Base-by-base conservation (phyloP, 2,329 filamentous ascomycete species). In the Clonostachys byssicola region DNA sequence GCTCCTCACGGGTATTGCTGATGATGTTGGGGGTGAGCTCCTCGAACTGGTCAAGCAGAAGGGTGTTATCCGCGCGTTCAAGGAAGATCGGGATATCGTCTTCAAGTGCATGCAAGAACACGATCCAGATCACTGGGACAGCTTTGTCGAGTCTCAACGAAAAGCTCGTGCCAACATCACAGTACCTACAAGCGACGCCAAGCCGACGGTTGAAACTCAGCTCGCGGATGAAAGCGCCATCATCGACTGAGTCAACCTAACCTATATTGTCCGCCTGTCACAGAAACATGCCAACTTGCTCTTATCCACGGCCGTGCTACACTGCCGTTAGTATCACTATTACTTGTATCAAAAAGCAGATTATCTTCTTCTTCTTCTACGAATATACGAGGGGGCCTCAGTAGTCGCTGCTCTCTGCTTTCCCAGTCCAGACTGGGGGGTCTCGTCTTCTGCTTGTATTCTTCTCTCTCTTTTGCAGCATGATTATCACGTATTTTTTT, bases 81-180 rank as follows among this genome's bases (percentile, higher is more conserved):
- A 80, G 55, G 78, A 84, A 57, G 64, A 83, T 52, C 71, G 68
- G 48, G 73, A 77, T 14, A 60, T 75, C 45, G 69, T 83, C 17
- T 60, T 76, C 39, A 66, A 68, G 50, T 58, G 64, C 44, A 59
- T 85, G 52, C 72, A 80, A 16, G 80, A 79, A 6, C 75, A 77
- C 30, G 88, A 90, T 52, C 81, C 83, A 0, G 79, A 83, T 51
- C 76, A 86, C 61, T 81, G 88, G 77, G 75, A 78, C 44, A 66
- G 68, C 8, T 81, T 91, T 58, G 74, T 78, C 20, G 80, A 86
- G 63, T 71, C 75, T 36, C 81, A 84, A 64, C 69, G 78, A 56
- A 81, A 81, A 64, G 77, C 79, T 6, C 67, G 73, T 48, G 76
- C 73, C 12, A 83, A 83, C 54, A 71, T 77, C 17, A 67, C 56